Conservation (phyloP, 148 eudicot genomes). For the Gaultheria prostrata region DNA sequence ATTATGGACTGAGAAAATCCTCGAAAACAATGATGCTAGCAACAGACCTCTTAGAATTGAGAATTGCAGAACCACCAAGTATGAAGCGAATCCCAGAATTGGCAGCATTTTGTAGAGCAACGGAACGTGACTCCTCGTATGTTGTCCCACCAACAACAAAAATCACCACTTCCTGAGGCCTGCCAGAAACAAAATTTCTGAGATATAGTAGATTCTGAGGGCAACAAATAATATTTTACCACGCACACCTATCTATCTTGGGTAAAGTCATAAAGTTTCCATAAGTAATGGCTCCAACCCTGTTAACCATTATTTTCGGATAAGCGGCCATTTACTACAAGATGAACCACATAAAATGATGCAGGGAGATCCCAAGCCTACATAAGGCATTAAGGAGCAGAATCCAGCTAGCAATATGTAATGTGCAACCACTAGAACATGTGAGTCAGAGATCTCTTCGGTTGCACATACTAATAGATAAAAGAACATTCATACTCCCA, state of each 20-base stretch:
- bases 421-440: not conserved
- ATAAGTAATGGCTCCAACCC: not conserved
- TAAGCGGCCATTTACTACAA: not conserved
- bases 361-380: not conserved
- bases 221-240: not conserved
- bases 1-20: not conserved
- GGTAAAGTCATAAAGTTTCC: not conserved
- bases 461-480: not conserved
- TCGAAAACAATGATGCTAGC: not conserved
- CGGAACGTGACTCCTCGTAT: conserved; percentile 84
- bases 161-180: conserved; percentile 91
- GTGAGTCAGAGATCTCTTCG: not conserved
- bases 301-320: not conserved
- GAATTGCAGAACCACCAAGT: no score
- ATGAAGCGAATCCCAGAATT: no score
- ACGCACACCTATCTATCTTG: not conserved
- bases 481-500: not conserved
- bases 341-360: not conserved
- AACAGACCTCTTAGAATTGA: conserved; percentile 76
- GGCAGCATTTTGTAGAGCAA: conserved; percentile 68
- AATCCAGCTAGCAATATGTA: not conserved
- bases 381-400: conserved; percentile 3
- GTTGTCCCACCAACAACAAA: conserved; percentile 96
- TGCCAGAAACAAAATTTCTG: conserved; percentile 28
- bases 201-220: not conserved